phyloP scores from a whole-genome alignment of 2,329 filamentous ascomycete genomes.

The Colletotrichum siamense region DNA sequence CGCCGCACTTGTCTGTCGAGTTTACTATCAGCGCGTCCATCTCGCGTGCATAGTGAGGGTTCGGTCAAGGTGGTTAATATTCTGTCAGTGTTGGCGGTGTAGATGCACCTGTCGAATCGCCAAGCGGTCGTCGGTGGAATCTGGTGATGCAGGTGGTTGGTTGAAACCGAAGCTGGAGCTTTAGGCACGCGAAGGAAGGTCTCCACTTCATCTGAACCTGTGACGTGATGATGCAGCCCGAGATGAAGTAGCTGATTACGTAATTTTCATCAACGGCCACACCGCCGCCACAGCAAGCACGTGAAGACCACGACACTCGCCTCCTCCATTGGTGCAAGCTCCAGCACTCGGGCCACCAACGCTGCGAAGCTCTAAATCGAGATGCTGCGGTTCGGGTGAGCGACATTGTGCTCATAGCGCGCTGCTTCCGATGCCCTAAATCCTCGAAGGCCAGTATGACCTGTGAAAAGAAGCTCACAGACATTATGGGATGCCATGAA shows the following conservation, averaged over 20 bases:
- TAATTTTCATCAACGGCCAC: neutral
- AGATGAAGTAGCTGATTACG: neutral
- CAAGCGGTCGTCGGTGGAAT: neutral
- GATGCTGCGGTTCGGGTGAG: neutral
- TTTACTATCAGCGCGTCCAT: slow-evolving; percentile 14
- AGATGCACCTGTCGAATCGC: neutral
- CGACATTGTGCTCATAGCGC: neutral
- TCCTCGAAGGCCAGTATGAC: neutral
- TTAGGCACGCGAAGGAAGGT: neutral
- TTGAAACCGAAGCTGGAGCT: slow-evolving; percentile 5
- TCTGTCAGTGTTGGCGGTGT: neutral
- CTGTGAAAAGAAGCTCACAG: neutral
- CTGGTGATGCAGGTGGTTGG: neutral
- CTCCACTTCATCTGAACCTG: slow-evolving; percentile 19
- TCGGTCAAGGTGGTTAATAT: neutral
- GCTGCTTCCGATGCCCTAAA: neutral
- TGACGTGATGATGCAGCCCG: slow-evolving; percentile 20
- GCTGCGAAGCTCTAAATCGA: neutral
- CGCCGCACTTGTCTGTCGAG: slow-evolving; percentile 25
- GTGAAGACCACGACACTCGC: neutral
- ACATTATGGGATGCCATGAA: fast-evolving
- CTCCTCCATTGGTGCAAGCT: neutral
- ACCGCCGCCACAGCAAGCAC: neutral
- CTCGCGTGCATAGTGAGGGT: neutral
- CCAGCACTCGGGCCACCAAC: neutral